Conservation (phyloP, 352 stramenopile genomes). For the Pythium aristosporum region DNA sequence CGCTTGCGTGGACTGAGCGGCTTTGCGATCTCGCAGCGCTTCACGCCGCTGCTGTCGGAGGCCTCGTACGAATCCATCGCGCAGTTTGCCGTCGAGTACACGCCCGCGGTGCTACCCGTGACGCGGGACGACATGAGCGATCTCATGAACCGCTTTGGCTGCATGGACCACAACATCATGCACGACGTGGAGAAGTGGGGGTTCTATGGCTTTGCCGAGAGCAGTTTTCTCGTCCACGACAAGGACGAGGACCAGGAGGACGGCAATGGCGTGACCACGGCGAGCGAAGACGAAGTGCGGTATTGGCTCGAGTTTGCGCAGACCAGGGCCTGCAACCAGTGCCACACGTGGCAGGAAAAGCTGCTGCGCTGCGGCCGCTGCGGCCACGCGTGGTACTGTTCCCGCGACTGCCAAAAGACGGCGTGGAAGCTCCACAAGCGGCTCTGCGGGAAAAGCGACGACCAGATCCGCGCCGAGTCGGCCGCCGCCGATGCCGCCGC, state of each 20-base stretch:
- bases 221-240: constrained; percentile 38
- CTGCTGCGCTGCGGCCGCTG: constrained; percentile 67
- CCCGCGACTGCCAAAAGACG: constrained; percentile 72
- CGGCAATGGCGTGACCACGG: constrained; percentile 29
- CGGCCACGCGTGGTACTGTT: constrained; percentile 73
- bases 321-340: constrained; percentile 68
- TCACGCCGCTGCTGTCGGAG: constrained; percentile 45
- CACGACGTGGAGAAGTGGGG: constrained; percentile 84
- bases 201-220: constrained; percentile 51
- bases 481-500: background rate
- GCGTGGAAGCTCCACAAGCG: constrained; percentile 82
- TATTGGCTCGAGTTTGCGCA: constrained; percentile 67
- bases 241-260: constrained; percentile 7
- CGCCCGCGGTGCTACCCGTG: constrained; percentile 20
- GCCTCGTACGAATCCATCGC: constrained; percentile 51
- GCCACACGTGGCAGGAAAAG: constrained; percentile 49
- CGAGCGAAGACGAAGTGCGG: constrained; percentile 53
- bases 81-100: constrained; percentile 79
- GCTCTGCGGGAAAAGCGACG: constrained; percentile 55
- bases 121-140: constrained; percentile 35
- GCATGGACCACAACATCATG: constrained; percentile 78
- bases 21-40: constrained; percentile 77
- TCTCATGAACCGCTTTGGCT: constrained; percentile 75
- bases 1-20: constrained; percentile 62
- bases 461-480: constrained; percentile 37